These are phyloP conservation scores for Coccomyxa sp. DNA, from an alignment of 139 green algal genomes.

Conservation along the genomic window DNA sequence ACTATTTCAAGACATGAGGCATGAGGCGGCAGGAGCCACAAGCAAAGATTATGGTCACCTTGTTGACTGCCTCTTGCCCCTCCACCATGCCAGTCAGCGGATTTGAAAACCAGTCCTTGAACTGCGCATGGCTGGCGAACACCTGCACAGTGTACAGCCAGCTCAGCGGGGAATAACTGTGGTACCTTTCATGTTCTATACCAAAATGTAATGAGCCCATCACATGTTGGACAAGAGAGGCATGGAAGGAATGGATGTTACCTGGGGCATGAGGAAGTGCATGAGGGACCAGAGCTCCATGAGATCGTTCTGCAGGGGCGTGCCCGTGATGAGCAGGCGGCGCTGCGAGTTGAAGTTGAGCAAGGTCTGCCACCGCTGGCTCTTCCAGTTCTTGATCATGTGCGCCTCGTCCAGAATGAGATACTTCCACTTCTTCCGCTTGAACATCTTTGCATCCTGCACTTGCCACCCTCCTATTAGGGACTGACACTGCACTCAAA, in stretches of 20 bases:
- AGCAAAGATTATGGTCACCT: conserved; percentile 19
- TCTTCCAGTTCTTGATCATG: conserved; percentile 99
- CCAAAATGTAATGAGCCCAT: too few species aligned
- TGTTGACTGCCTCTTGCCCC: conserved; percentile 66
- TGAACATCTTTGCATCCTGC: conserved; percentile 91
- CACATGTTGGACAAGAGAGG: too few species aligned
- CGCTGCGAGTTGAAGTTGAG: conserved; percentile 95
- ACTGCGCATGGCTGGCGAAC: conserved; percentile 83
- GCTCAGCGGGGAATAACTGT: too few species aligned
- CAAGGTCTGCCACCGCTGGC: conserved; percentile 95
- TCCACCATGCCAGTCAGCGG: conserved; percentile 90
- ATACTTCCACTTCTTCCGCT: conserved; percentile 97
- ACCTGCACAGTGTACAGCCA: conserved; percentile 33
- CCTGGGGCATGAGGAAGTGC: conserved; percentile 97
- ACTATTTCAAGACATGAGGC: too few species aligned
- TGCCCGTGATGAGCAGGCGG: conserved; percentile 91
- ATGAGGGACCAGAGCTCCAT: conserved; percentile 98
- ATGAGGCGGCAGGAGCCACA: too few species aligned
- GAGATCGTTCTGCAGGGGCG: conserved; percentile 95
- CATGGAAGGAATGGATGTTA: neutral
- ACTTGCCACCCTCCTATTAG: neutral
- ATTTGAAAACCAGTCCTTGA: conserved; percentile 97
- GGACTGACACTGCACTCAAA: neutral
- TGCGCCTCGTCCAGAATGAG: conserved; percentile 99
- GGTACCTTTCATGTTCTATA: too few species aligned